Percentiles rank a stretch among this genome's conserved stretches.
These are phyloP conservation scores for Catunica adiposa DNA, from an alignment of 2,329 filamentous ascomycete genomes.

Conservation along the genomic window DNA sequence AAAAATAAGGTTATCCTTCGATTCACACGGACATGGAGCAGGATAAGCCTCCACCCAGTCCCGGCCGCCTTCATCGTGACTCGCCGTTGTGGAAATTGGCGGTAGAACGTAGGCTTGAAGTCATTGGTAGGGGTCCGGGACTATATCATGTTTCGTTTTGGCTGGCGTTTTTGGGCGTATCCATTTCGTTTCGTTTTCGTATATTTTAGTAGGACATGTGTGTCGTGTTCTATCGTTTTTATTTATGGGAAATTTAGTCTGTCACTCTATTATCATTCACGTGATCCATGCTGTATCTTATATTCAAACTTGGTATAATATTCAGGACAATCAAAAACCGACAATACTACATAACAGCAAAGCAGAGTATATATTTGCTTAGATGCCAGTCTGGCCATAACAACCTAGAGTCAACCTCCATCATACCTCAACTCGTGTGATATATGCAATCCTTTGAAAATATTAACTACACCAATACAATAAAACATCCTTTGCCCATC, in stretches of 20 bases:
- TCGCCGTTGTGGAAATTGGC: too few relatives aligned
- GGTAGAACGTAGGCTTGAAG: not conserved
- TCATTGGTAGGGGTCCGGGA: not conserved
- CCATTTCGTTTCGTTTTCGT: conserved; percentile 9
- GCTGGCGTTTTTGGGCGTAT: conserved; percentile 12
- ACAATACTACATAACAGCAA: not conserved
- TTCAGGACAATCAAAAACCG: not conserved
- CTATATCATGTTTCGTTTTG: conserved; percentile 11
- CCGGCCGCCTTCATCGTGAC: not conserved
- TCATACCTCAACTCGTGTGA: too few relatives aligned
- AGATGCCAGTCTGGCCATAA: too few relatives aligned
- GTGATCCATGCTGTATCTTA: too few relatives aligned
- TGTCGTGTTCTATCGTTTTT: conserved; percentile 2
- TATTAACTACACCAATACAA: too few relatives aligned
- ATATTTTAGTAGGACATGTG: not conserved
- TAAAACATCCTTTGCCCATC: too few relatives aligned
- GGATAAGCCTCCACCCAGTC: not conserved
- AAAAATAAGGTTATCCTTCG: not conserved
- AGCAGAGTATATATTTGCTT: not conserved
- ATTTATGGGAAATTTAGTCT: conserved; percentile 1
- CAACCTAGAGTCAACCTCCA: too few relatives aligned
- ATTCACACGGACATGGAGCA: not conserved
- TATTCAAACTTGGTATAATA: not conserved
- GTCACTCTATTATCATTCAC: too few relatives aligned
- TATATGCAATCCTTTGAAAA: too few relatives aligned